phyloP scores from a whole-genome alignment of 1,284 basidiomycete species.

The Amylostereum areolatum region DNA sequence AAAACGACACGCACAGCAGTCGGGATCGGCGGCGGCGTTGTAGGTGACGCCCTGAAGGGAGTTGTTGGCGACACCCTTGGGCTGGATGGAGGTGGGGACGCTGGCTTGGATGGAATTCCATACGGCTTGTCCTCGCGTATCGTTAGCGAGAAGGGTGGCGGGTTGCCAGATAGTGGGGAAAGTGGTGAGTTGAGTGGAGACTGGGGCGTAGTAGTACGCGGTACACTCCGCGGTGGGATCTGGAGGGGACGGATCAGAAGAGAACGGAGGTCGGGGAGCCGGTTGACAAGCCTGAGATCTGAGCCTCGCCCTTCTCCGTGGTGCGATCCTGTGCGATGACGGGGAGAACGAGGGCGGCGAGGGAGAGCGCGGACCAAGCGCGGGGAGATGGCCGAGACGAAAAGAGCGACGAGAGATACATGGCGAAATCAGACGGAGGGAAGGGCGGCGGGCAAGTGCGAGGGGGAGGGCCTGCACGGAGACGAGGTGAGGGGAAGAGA shows the following conservation, averaged over 20 bases:
- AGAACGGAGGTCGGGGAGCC: not conserved
- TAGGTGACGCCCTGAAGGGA: slow-evolving; percentile 25
- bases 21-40: slow-evolving; percentile 29
- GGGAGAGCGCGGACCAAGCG: not conserved
- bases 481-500: no score
- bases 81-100: slow-evolving; percentile 20
- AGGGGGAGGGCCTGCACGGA: no score
- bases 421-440: not conserved
- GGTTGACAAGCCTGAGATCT: slow-evolving; percentile 21
- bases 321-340: slow-evolving; percentile 21
- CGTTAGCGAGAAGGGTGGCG: slow-evolving; percentile 38
- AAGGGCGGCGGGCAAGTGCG: no score
- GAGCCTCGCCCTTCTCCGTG: slow-evolving; percentile 29
- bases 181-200: slow-evolving; percentile 31
- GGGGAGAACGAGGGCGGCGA: slow-evolving; percentile 1
- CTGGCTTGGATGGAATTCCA: slow-evolving; percentile 27
- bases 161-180: slow-evolving; percentile 43
- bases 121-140: slow-evolving; percentile 37
- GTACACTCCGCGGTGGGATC: slow-evolving; percentile 33
- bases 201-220: slow-evolving; percentile 34
- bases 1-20: slow-evolving; percentile 30
- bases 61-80: slow-evolving; percentile 18
- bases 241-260: slow-evolving; percentile 9
- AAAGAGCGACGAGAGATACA: slow-evolving; percentile 4
- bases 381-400: not conserved